Percentiles rank a stretch among this genome's conserved stretches.
Evolutionary conservation across 208 protist genomes (phyloP).

Genomic region (Trypanosomatidae sp.): DNA sequence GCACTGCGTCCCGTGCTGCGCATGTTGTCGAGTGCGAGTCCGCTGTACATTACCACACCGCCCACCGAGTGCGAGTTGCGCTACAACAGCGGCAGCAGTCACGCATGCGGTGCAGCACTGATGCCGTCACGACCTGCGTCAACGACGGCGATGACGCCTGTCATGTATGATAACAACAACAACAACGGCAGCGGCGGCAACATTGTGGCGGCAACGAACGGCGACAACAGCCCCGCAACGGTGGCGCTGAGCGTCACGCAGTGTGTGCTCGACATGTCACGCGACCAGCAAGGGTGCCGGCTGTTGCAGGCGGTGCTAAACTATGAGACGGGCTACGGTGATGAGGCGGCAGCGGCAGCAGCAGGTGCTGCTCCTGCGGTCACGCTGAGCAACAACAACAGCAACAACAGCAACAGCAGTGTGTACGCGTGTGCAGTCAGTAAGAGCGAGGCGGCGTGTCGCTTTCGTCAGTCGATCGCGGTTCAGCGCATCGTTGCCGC

Average conservation of each 20-base stretch:
- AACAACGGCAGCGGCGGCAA: not conserved
- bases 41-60: no score
- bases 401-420: not conserved
- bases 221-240: not conserved
- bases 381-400: not conserved
- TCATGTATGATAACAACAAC: constrained; percentile 1
- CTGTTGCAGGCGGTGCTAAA: constrained; percentile 49
- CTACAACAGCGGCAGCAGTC: no score
- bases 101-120: no score
- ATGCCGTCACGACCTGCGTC: not conserved
- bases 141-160: not conserved
- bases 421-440: constrained; percentile 1
- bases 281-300: constrained; percentile 54
- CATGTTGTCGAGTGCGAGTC: no score
- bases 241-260: not conserved
- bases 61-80: no score
- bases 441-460: constrained; percentile 3
- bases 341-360: not conserved
- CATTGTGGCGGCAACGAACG: not conserved
- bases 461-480: constrained; percentile 12
- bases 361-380: no score
- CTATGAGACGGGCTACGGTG: constrained; percentile 9
- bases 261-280: constrained; percentile 17
- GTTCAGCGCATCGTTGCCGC: constrained; percentile 28
- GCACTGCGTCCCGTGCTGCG: no score